These are phyloP conservation scores for Phylloporus rhodoxanthus DNA, from an alignment of 768 basidiomycete species.

Conservation along the genomic window DNA sequence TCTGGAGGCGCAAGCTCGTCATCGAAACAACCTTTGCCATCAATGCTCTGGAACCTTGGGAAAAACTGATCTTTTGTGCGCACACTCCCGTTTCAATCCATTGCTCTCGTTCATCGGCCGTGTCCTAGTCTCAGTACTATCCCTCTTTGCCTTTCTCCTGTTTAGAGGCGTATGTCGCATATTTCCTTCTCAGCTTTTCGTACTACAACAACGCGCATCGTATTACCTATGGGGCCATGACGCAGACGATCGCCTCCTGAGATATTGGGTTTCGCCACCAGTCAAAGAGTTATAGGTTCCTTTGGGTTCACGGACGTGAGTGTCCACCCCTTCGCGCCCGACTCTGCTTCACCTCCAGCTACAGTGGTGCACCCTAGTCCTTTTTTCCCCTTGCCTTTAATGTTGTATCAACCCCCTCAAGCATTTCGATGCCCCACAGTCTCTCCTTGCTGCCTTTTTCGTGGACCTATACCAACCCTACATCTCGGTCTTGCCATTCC, in stretches of 20 bases:
- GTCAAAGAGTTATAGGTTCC: slow-evolving; percentile 22
- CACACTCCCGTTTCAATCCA: slow-evolving; percentile 5
- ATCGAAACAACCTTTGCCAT: slow-evolving; percentile 57
- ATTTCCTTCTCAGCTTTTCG: slow-evolving; percentile 51
- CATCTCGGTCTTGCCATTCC: slow-evolving; percentile 1
- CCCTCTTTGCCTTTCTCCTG: slow-evolving; percentile 39
- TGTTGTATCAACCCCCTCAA: slow-evolving; percentile 10
- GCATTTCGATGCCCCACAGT: not conserved
- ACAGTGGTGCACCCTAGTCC: not conserved
- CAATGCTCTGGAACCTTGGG: slow-evolving; percentile 62
- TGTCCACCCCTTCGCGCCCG: not conserved
- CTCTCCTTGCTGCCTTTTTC: not conserved
- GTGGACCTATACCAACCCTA: not conserved
- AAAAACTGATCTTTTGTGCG: slow-evolving; percentile 56
- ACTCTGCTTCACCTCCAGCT: slow-evolving; percentile 3
- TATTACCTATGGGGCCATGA: slow-evolving; percentile 63
- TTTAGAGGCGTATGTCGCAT: slow-evolving; percentile 49
- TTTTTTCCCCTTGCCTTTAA: not conserved
- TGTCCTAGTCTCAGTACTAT: slow-evolving; percentile 36
- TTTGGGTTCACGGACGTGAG: slow-evolving; percentile 11
- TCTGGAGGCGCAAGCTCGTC: slow-evolving; percentile 53
- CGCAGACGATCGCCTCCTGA: slow-evolving; percentile 22
- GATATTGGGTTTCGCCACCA: slow-evolving; percentile 20
- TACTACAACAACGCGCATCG: slow-evolving; percentile 46
- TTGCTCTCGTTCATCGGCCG: not conserved